phyloP scores from a whole-genome alignment of 768 basidiomycete genomes.

The Lactarius pseudohatsudake region DNA sequence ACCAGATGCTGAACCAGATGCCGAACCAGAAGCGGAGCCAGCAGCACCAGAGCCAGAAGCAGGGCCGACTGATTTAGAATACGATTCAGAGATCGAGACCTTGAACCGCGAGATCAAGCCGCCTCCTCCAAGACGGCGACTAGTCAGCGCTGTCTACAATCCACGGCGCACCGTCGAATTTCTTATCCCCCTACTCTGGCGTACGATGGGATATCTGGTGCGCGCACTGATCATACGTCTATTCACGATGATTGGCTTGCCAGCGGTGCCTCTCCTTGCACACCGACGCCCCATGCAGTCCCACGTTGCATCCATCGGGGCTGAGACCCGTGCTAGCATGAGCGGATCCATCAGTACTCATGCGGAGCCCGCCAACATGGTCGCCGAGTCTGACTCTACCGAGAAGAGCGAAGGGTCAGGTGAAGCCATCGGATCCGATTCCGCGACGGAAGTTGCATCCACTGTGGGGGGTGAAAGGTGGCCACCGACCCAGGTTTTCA shows the following conservation, averaged over 20 bases:
- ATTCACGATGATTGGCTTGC: conserved; percentile 18
- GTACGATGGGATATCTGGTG: conserved; percentile 19
- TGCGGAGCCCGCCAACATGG: not conserved
- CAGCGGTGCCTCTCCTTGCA: conserved; percentile 6
- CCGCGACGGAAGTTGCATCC: conserved; percentile 21
- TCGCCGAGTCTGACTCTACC: not conserved
- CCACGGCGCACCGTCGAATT: conserved; percentile 20
- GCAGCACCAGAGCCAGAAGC: not conserved
- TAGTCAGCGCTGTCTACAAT: not conserved
- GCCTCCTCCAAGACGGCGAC: conserved; percentile 2
- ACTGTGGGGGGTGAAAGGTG: conserved; percentile 4
- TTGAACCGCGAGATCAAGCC: conserved; percentile 23
- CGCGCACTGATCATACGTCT: conserved; percentile 26
- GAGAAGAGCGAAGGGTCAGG: conserved; percentile 4
- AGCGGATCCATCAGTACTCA: not conserved
- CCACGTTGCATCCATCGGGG: conserved; percentile 2
- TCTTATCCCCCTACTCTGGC: conserved; percentile 26
- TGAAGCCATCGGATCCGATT: conserved; percentile 17
- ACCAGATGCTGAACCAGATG: not conserved
- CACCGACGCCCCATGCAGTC: conserved; percentile 8
- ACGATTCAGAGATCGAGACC: conserved; percentile 22
- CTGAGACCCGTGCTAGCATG: not conserved
- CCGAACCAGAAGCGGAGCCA: conserved; percentile 2
- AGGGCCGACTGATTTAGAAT: conserved; percentile 16
- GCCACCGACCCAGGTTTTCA: conserved; percentile 15